phyloP scores from a whole-genome alignment of 768 basidiomycete genomes.

The Daedaleopsis sinensis region DNA sequence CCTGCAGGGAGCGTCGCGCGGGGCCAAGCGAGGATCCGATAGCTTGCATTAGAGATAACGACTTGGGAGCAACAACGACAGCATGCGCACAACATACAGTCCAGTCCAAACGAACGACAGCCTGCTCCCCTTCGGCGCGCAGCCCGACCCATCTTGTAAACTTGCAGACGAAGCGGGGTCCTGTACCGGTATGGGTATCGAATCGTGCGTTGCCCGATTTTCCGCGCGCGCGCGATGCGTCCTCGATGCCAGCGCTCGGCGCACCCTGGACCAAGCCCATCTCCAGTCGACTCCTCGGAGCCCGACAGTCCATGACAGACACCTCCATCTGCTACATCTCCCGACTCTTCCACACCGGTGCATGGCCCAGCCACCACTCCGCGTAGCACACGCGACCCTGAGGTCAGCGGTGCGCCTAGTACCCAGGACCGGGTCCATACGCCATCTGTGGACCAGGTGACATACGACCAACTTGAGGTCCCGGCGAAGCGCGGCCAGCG shows the following conservation, averaged over 20 bases:
- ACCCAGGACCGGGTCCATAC: conserved; percentile 36
- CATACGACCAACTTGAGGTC: conserved; percentile 34
- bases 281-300: neutral
- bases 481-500: conserved; percentile 17
- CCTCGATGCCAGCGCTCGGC: conserved; percentile 12
- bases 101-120: conserved; percentile 1
- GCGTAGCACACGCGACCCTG: neutral
- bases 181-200: conserved; percentile 5
- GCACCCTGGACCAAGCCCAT: conserved; percentile 1
- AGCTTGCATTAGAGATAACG: conserved; percentile 21
- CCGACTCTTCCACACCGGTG: neutral
- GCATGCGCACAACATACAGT: conserved; percentile 19
- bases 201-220: neutral
- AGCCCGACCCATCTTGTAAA: neutral
- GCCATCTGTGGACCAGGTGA: conserved; percentile 52
- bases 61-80: conserved; percentile 14
- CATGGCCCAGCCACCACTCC: conserved; percentile 26
- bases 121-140: neutral
- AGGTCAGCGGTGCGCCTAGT: conserved; percentile 10
- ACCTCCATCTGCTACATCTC: neutral
- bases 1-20: neutral
- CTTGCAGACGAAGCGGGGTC: conserved; percentile 1
- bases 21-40: neutral
- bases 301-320: conserved; percentile 1
- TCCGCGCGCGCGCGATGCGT: neutral